Evolutionary conservation across 192 early-diverging fungal genomes (phyloP).

Genomic region (Coemansia sp.): DNA sequence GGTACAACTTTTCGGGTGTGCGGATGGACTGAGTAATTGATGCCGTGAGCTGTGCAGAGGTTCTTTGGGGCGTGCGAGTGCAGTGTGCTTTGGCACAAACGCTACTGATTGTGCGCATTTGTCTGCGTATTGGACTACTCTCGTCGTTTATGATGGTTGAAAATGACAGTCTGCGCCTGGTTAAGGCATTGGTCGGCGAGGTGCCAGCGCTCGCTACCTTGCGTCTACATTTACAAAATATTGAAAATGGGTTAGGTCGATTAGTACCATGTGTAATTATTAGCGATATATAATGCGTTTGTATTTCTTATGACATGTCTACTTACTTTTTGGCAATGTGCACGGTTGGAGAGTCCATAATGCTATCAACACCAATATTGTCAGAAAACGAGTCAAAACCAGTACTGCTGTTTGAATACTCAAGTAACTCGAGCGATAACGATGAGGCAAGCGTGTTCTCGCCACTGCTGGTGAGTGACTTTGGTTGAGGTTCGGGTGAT

Average conservation of each 20-base stretch:
- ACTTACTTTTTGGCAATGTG: too few species aligned
- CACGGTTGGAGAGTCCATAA: too few species aligned
- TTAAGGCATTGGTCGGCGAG: not conserved
- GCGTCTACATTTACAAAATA: not conserved
- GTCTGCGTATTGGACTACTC: not conserved
- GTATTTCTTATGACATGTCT: not conserved
- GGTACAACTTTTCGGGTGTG: conserved; percentile 27
- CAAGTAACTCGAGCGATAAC: not conserved
- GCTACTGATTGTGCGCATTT: not conserved
- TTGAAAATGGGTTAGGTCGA: not conserved
- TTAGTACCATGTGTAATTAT: not conserved
- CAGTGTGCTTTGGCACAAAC: not conserved
- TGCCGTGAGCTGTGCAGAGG: not conserved
- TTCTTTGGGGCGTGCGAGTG: not conserved
- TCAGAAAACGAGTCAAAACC: too few species aligned
- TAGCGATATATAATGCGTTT: not conserved
- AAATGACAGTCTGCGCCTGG: not conserved
- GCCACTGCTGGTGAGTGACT: not conserved
- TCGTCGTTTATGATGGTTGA: not conserved
- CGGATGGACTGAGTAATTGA: not conserved
- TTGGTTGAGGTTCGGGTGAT: not conserved
- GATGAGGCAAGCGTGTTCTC: not conserved
- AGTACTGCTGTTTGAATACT: not conserved
- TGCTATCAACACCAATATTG: too few species aligned
- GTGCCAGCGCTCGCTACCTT: not conserved